These are phyloP conservation scores for Podosphaera leucotricha DNA, from an alignment of 2,329 filamentous ascomycete genomes.

Conservation along the genomic window DNA sequence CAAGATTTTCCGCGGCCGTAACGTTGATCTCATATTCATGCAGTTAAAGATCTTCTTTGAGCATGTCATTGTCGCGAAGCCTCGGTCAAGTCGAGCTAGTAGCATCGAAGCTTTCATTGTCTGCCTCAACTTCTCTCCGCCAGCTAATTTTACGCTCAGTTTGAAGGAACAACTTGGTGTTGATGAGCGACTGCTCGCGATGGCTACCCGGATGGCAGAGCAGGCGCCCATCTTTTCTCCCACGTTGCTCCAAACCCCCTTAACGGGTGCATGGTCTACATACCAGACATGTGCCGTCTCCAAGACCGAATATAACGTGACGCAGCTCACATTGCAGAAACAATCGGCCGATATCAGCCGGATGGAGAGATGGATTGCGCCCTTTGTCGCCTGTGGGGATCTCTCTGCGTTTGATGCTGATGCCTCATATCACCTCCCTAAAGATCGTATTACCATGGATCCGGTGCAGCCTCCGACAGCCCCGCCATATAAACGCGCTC, in stretches of 20 bases:
- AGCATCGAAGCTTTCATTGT: constrained; percentile 95
- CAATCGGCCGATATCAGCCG: constrained; percentile 18
- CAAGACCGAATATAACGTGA: constrained; percentile 8
- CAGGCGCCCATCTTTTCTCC: constrained; percentile 21
- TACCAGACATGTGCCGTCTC: constrained; percentile 1
- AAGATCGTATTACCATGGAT: constrained; percentile 67
- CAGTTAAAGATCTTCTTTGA: constrained; percentile 85
- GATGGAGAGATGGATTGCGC: constrained; percentile 57
- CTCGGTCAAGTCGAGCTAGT: constrained; percentile 79
- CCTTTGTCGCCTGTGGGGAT: constrained; percentile 93
- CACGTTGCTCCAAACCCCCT: constrained; percentile 22
- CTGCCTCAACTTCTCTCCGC: constrained; percentile 70
- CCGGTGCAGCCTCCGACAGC: constrained; percentile 90
- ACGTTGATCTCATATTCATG: constrained; percentile 87
- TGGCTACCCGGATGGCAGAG: constrained; percentile 22
- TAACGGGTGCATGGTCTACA: constrained; percentile 21
- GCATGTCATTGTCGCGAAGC: constrained; percentile 75
- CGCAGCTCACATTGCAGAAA: constrained; percentile 12
- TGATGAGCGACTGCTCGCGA: constrained; percentile 27
- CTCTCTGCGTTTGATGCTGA: constrained; percentile 88
- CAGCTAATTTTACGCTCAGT: constrained; percentile 49
- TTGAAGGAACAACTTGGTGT: constrained; percentile 53
- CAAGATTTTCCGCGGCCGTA: constrained; percentile 87
- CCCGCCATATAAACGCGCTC: constrained; percentile 74
- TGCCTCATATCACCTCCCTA: constrained; percentile 74